Conservation (phyloP, 176 grass and related monocot genomes). For the Oryza brachyantha region DNA sequence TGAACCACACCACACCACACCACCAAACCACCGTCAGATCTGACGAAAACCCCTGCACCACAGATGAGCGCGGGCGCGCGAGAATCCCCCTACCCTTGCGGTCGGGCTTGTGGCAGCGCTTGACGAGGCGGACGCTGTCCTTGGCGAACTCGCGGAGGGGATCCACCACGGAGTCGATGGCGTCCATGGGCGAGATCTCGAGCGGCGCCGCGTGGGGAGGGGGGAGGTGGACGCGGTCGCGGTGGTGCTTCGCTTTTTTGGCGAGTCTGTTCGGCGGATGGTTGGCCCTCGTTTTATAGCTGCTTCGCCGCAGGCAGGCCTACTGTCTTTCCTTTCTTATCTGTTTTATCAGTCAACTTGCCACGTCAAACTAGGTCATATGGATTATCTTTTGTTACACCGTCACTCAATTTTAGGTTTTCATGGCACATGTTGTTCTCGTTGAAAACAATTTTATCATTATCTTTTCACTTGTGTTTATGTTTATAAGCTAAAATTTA, state of each 20-base stretch:
- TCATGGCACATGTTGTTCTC: too few species aligned
- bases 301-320: background rate
- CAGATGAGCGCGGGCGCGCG: background rate
- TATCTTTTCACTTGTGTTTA: too few species aligned
- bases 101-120: slow-evolving; percentile 99
- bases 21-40: slow-evolving; percentile 21
- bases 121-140: slow-evolving; percentile 97
- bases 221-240: too few species aligned
- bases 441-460: too few species aligned
- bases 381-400: too few species aligned
- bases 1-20: background rate
- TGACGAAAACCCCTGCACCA: background rate
- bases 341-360: too few species aligned
- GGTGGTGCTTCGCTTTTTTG: background rate
- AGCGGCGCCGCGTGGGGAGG: too few species aligned
- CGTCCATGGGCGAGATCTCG: slow-evolving; percentile 67
- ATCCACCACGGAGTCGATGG: slow-evolving; percentile 86
- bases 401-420: too few species aligned
- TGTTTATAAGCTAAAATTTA: too few species aligned
- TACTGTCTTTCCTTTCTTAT: background rate
- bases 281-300: slow-evolving; percentile 21
- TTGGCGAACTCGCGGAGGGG: slow-evolving; percentile 91
- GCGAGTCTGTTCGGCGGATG: slow-evolving; percentile 8
- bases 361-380: too few species aligned
- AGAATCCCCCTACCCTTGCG: slow-evolving; percentile 54